Conservation (phyloP, 208 protist species). For the Trypanosoma congolense region DNA sequence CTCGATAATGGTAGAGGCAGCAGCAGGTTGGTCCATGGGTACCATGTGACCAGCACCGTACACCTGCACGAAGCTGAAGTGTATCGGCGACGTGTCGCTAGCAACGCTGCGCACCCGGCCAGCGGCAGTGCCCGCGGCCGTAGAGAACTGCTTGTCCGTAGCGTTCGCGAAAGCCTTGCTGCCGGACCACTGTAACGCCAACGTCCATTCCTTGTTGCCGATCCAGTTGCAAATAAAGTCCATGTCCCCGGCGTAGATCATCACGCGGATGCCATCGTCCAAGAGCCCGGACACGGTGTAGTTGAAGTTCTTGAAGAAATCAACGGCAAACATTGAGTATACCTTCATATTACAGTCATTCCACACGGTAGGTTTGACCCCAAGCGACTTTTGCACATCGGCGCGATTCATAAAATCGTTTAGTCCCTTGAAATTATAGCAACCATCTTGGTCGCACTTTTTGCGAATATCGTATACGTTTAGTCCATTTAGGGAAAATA, state of each 20-base stretch:
- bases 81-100: constrained; percentile 11
- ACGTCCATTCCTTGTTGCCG: constrained; percentile 82
- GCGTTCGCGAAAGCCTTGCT: constrained; percentile 50
- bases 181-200: constrained; percentile 65
- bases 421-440: constrained; percentile 77
- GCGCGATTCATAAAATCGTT: constrained; percentile 50
- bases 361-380: constrained; percentile 47
- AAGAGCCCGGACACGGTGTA: constrained; percentile 56
- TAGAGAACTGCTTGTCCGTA: constrained; percentile 20
- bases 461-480: constrained; percentile 86
- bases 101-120: constrained; percentile 28
- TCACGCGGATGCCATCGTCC: constrained; percentile 53
- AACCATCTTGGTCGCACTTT: constrained; percentile 51
- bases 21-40: constrained; percentile 78
- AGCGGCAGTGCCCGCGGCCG: constrained; percentile 13
- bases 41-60: constrained; percentile 87
- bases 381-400: constrained; percentile 49
- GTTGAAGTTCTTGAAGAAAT: constrained; percentile 72
- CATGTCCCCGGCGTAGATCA: constrained; percentile 88
- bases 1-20: constrained; percentile 38
- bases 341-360: constrained; percentile 52
- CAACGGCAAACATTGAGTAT: constrained; percentile 33
- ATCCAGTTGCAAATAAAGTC: constrained; percentile 93
- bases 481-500: constrained; percentile 44
- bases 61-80: constrained; percentile 75